phyloP scores from a whole-genome alignment of 2,329 filamentous ascomycete species.

The Blastomyces gilchristii region DNA sequence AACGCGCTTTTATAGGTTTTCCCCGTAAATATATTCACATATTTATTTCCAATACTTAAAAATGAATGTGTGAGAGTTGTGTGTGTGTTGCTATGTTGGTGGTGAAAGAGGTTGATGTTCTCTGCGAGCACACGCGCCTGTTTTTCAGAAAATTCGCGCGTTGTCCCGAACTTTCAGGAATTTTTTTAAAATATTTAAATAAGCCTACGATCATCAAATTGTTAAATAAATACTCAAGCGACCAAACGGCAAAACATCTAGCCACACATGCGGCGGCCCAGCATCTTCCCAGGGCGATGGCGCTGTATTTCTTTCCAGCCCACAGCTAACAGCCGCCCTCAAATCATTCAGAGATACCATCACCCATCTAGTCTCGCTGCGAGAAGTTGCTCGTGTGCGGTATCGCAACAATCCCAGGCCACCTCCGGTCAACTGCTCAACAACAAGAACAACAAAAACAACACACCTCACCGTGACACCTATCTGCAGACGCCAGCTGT shows the following conservation, averaged over 20 bases:
- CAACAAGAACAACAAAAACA: slow-evolving; percentile 7
- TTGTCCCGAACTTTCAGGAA: background rate
- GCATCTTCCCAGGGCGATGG: slow-evolving; percentile 13
- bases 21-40: background rate
- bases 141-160: background rate
- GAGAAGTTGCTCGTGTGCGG: slow-evolving; percentile 24
- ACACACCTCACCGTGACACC: slow-evolving; percentile 19
- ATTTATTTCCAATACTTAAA: background rate
- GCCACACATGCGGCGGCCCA: slow-evolving; percentile 13
- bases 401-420: slow-evolving; percentile 13
- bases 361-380: slow-evolving; percentile 12
- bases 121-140: background rate
- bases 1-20: background rate
- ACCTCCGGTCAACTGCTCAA: slow-evolving; percentile 1
- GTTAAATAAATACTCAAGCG: background rate
- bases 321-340: slow-evolving; percentile 1
- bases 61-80: background rate
- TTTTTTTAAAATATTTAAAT: background rate
- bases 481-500: slow-evolving; percentile 9
- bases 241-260: background rate
- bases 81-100: background rate
- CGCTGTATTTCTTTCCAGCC: slow-evolving; percentile 9
- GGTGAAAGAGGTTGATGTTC: background rate
- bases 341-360: slow-evolving; percentile 6
- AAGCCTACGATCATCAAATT: background rate